These are phyloP conservation scores for Acanthamoeba castellanii DNA, from an alignment of 208 protist species.

Conservation along the genomic window DNA sequence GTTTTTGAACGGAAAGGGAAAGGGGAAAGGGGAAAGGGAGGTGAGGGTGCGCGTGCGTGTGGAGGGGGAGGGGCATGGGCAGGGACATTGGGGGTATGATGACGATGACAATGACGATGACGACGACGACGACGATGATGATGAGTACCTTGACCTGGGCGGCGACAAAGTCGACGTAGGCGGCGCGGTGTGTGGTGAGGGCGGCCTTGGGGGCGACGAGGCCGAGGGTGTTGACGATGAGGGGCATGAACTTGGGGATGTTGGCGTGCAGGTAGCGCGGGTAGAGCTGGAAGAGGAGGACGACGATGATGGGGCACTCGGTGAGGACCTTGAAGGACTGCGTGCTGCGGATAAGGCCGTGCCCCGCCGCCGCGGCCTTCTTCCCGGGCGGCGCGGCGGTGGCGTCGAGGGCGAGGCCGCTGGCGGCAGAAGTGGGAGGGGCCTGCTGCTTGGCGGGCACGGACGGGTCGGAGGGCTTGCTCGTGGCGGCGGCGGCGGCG, in stretches of 20 bases:
- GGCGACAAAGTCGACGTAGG: constrained; percentile 87
- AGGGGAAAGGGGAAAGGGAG: neutral
- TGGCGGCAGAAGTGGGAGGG: no score
- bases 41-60: neutral
- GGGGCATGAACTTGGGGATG: constrained; percentile 88
- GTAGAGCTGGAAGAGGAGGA: constrained; percentile 92
- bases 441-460: neutral
- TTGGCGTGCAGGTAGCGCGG: constrained; percentile 79
- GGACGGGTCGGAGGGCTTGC: neutral
- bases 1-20: neutral
- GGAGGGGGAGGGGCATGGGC: neutral
- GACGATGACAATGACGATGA: no score
- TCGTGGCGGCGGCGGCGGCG: neutral
- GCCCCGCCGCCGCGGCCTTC: no score
- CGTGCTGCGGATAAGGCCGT: constrained; percentile 10
- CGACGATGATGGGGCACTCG: constrained; percentile 92
- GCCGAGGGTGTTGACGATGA: constrained; percentile 85
- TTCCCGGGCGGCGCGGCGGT: neutral
- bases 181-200: neutral
- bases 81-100: no score
- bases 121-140: no score
- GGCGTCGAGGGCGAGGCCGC: neutral
- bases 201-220: constrained; percentile 77
- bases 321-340: constrained; percentile 90
- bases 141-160: constrained; percentile 87